Conservation (phyloP, 768 basidiomycete species). For the Rhizopogon salebrosus region DNA sequence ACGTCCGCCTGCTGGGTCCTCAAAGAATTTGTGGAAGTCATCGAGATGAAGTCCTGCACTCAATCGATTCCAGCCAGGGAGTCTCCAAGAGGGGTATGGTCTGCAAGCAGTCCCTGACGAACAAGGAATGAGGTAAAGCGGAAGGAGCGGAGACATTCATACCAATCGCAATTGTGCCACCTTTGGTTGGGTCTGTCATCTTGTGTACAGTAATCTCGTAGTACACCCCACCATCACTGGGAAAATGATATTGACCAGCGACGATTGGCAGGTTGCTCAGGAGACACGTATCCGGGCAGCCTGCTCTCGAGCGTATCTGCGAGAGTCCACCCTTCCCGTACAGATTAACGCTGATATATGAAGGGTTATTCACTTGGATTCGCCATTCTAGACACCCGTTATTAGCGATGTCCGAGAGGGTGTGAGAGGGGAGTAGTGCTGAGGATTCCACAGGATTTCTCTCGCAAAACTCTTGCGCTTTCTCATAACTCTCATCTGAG, state of each 20-base stretch:
- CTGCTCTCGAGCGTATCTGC: slow-evolving; percentile 34
- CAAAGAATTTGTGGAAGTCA: slow-evolving; percentile 70
- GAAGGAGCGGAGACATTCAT: slow-evolving; percentile 1
- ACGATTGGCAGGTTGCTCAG: slow-evolving; percentile 57
- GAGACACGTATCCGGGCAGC: slow-evolving; percentile 48
- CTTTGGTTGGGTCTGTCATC: slow-evolving; percentile 31
- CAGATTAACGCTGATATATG: slow-evolving; percentile 39
- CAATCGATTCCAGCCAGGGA: slow-evolving; percentile 68
- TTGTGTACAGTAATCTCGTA: slow-evolving; percentile 53
- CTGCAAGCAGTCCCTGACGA: slow-evolving; percentile 53
- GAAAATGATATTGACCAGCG: slow-evolving; percentile 54
- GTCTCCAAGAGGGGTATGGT: slow-evolving; percentile 60
- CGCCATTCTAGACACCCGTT: slow-evolving; percentile 52
- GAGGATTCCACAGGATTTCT: slow-evolving; percentile 35
- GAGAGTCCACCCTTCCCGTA: slow-evolving; percentile 30
- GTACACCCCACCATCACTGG: slow-evolving; percentile 53
- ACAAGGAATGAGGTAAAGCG: neutral
- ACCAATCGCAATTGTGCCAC: slow-evolving; percentile 60
- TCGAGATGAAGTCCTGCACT: slow-evolving; percentile 66
- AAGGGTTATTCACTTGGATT: slow-evolving; percentile 38
- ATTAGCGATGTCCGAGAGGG: slow-evolving; percentile 45
- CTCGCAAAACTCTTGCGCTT: slow-evolving; percentile 47
- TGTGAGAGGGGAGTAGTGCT: slow-evolving; percentile 43
- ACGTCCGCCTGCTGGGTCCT: slow-evolving; percentile 59
- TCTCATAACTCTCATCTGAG: slow-evolving; percentile 46